These are phyloP conservation scores for Solidago caesia DNA, from an alignment of 129 eudicot genomes.

Conservation along the genomic window DNA sequence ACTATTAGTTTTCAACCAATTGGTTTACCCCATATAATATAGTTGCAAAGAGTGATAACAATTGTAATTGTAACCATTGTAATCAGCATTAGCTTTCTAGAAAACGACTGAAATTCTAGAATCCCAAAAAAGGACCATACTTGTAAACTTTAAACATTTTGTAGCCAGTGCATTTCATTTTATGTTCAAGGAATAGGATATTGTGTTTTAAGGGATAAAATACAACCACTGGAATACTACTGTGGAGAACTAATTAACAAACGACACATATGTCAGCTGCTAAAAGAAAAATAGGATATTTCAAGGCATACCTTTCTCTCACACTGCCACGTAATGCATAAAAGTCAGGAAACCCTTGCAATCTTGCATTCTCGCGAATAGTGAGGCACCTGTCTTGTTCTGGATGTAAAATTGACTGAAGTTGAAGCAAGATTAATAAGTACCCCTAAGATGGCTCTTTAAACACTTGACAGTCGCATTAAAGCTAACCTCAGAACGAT, in stretches of 20 bases:
- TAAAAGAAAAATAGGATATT: neutral
- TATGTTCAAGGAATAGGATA: no score
- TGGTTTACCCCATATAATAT: neutral
- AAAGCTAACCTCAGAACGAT: constrained; percentile 44
- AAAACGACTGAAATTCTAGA: neutral
- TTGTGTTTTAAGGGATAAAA: no score
- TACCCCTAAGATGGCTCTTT: constrained; percentile 1
- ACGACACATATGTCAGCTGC: neutral
- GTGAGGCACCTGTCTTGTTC: constrained; percentile 65
- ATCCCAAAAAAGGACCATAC: neutral
- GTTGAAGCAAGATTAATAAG: neutral
- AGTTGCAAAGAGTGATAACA: neutral
- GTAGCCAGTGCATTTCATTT: no score
- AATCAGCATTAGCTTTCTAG: neutral
- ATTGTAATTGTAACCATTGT: neutral
- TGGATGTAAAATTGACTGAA: constrained; percentile 59
- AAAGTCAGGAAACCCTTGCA: constrained; percentile 62
- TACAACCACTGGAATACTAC: neutral
- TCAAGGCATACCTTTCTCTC: constrained; percentile 39
- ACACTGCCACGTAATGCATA: constrained; percentile 53
- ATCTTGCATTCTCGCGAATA: constrained; percentile 58
- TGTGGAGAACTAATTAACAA: neutral
- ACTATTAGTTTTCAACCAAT: neutral
- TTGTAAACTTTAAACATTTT: no score
- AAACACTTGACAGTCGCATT: neutral